Conservation (phyloP, 2,329 filamentous ascomycete species). For the Remersonia thermophila region DNA sequence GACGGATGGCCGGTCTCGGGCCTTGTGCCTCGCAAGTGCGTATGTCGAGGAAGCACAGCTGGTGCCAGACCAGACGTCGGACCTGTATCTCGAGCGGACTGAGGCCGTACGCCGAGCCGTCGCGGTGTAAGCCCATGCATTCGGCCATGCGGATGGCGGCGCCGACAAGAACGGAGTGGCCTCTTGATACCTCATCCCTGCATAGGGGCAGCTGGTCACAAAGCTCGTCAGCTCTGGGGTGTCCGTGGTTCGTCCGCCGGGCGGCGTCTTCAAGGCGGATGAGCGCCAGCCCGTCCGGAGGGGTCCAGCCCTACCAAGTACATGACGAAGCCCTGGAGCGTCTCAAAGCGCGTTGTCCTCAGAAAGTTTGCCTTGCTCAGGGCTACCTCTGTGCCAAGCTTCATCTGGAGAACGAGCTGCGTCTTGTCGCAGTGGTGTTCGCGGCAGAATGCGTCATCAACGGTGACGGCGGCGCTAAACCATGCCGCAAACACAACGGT, state of each 20-base stretch:
- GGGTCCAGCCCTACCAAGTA: conserved; percentile 44
- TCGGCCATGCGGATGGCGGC: conserved; percentile 62
- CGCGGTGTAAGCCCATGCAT: conserved; percentile 65
- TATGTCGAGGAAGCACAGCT: conserved; percentile 65
- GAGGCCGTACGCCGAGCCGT: conserved; percentile 54
- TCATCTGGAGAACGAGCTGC: conserved; percentile 48
- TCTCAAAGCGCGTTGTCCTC: conserved; percentile 58
- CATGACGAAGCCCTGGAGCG: conserved; percentile 64
- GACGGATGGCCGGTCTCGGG: conserved; percentile 56
- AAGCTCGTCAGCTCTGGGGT: conserved; percentile 14
- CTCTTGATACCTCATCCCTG: conserved; percentile 57
- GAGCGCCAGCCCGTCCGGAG: background rate
- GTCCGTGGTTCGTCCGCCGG: no score
- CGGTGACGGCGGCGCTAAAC: conserved; percentile 56
- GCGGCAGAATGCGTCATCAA: conserved; percentile 41
- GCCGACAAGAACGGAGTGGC: conserved; percentile 60
- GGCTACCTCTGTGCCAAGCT: conserved; percentile 53
- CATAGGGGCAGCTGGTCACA: conserved; percentile 58
- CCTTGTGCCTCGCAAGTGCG: conserved; percentile 64
- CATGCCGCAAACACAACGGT: conserved; percentile 57
- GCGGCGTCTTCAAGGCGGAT: no score
- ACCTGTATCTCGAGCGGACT: conserved; percentile 58
- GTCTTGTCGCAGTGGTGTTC: conserved; percentile 44
- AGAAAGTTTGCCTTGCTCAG: conserved; percentile 59
- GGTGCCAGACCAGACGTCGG: conserved; percentile 62